Conservation (phyloP, 192 early-diverging fungal species). For the Diversispora epigaea region DNA sequence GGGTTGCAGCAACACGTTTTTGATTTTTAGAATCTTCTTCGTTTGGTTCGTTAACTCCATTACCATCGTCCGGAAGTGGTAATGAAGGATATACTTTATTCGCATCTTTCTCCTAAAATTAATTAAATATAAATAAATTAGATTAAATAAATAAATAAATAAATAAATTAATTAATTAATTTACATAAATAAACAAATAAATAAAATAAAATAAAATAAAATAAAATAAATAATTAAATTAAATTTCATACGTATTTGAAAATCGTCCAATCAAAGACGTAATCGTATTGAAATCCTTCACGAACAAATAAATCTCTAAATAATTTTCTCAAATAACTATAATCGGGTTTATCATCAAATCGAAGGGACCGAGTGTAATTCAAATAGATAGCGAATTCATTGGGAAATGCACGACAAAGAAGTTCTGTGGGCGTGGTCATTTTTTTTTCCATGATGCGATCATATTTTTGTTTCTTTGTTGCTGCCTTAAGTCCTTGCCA, state of each 20-base stretch:
- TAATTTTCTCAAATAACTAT: slow-evolving; percentile 81
- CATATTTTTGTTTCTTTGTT: slow-evolving; percentile 92
- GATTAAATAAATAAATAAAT: too few relatives aligned
- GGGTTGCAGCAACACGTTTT: neutral
- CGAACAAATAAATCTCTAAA: slow-evolving; percentile 84
- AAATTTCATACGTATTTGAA: slow-evolving; percentile 58
- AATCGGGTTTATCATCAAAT: slow-evolving; percentile 93
- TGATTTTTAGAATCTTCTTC: slow-evolving; percentile 29
- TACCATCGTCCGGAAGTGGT: slow-evolving; percentile 24
- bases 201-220: neutral
- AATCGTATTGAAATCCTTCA: slow-evolving; percentile 82
- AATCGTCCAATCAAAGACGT: slow-evolving; percentile 90
- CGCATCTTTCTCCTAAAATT: slow-evolving; percentile 34
- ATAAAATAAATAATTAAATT: neutral
- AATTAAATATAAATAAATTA: too few relatives aligned
- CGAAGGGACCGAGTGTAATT: slow-evolving; percentile 83
- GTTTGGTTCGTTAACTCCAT: slow-evolving; percentile 3
- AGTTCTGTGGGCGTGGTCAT: slow-evolving; percentile 81
- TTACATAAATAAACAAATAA: neutral
- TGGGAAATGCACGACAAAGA: slow-evolving; percentile 79
- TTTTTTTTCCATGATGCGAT: slow-evolving; percentile 93
- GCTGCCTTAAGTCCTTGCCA: slow-evolving; percentile 92
- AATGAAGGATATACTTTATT: slow-evolving; percentile 23
- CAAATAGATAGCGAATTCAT: slow-evolving; percentile 84
- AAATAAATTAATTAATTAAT: too few relatives aligned